Percentiles rank a stretch among this genome's conserved stretches.
These are phyloP conservation scores for Haplographium delicatum DNA, from an alignment of 495 filamentous ascomycete species.

Conservation along the genomic window DNA sequence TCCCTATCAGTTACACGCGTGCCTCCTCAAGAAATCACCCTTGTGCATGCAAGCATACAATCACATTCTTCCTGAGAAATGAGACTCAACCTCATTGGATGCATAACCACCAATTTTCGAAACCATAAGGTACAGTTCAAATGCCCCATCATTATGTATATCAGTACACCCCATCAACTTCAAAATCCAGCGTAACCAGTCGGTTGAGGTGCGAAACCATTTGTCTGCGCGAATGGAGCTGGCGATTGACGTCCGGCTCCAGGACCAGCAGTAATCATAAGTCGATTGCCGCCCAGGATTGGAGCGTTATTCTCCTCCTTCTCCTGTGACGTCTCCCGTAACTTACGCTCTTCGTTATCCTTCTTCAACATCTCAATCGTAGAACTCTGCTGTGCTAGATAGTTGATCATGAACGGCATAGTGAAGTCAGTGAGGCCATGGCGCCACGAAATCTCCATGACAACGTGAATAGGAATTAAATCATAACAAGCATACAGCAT, in stretches of 20 bases:
- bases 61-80: constrained; percentile 23
- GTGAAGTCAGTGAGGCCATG: constrained; percentile 93
- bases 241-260: constrained; percentile 47
- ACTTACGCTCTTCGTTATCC: constrained; percentile 97
- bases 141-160: constrained; percentile 25
- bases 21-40: background rate
- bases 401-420: constrained; percentile 99
- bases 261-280: constrained; percentile 97
- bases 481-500: constrained; percentile 99
- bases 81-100: constrained; percentile 9
- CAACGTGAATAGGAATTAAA: constrained; percentile 82
- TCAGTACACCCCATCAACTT: constrained; percentile 27
- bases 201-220: constrained; percentile 74
- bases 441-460: constrained; percentile 97
- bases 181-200: constrained; percentile 61
- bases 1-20: constrained; percentile 25
- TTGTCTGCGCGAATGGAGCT: constrained; percentile 64
- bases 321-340: constrained; percentile 76
- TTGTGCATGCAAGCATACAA: constrained; percentile 20
- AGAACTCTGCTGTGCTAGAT: constrained; percentile 82
- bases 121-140: constrained; percentile 14
- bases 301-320: constrained; percentile 88
- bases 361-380: constrained; percentile 82
- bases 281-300: constrained; percentile 83
- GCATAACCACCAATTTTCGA: constrained; percentile 13